Evolutionary conservation across 2,329 filamentous ascomycete genomes (phyloP).

Genomic region (Drechslerella coelobrocha): DNA sequence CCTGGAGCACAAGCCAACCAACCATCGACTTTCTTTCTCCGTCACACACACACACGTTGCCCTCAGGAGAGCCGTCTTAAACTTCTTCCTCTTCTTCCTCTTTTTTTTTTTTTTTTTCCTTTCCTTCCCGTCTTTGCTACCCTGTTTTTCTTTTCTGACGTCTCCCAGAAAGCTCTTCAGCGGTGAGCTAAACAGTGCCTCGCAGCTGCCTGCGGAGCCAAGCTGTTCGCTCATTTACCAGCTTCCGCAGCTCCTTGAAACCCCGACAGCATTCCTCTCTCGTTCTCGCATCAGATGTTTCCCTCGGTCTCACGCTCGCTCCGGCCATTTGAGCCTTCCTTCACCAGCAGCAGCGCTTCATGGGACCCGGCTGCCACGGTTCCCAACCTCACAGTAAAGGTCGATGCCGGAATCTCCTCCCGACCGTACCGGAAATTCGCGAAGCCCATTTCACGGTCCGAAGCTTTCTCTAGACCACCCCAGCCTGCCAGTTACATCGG

Average conservation of each 20-base stretch:
- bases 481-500: slow-evolving; percentile 36
- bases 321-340: slow-evolving; percentile 35
- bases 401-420: slow-evolving; percentile 23
- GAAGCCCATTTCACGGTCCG: slow-evolving; percentile 43
- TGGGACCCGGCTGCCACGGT: slow-evolving; percentile 37
- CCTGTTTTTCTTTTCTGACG: neutral
- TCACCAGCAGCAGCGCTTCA: slow-evolving; percentile 8
- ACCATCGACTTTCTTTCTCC: slow-evolving; percentile 10
- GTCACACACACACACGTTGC: neutral
- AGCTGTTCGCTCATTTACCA: neutral
- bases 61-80: slow-evolving; percentile 28
- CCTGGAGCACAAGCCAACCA: slow-evolving; percentile 30
- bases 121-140: slow-evolving; percentile 3
- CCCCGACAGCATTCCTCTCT: slow-evolving; percentile 24
- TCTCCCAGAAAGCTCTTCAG: too few species aligned
- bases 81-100: neutral
- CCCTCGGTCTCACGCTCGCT: slow-evolving; percentile 27
- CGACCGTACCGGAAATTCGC: slow-evolving; percentile 41
- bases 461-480: slow-evolving; percentile 23
- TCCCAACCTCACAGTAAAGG: slow-evolving; percentile 31
- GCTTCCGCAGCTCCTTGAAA: slow-evolving; percentile 6
- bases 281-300: slow-evolving; percentile 23
- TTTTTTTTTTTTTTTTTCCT: slow-evolving; percentile 5
- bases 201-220: too few species aligned
- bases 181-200: too few species aligned